Evolutionary conservation across 345 rosid genomes (phyloP).

Genomic region (Citrus reticulata): DNA sequence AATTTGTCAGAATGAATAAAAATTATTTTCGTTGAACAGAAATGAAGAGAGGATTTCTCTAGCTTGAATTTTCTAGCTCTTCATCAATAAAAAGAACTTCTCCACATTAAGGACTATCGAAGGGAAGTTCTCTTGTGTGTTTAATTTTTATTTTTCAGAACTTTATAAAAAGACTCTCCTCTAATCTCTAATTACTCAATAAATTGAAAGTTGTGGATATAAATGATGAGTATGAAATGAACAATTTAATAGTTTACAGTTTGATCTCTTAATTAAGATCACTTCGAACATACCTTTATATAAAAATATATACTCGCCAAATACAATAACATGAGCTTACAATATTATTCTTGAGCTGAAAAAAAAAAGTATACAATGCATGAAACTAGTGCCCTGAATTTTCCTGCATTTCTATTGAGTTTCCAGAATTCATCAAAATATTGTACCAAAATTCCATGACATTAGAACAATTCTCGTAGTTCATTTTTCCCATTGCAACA

Average conservation of each 20-base stretch:
- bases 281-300: neutral
- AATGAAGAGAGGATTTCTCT: too few species aligned
- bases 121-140: too few species aligned
- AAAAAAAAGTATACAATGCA: neutral
- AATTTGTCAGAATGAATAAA: too few species aligned
- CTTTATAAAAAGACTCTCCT: too few species aligned
- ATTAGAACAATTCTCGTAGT: neutral
- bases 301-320: neutral
- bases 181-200: too few species aligned
- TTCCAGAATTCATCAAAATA: constrained; percentile 15
- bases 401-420: constrained; percentile 4
- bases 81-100: too few species aligned
- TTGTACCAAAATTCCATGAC: constrained; percentile 19
- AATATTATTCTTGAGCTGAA: neutral
- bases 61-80: too few species aligned
- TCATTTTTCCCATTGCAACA: neutral
- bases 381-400: too few species aligned
- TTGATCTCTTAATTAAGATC: neutral
- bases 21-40: too few species aligned
- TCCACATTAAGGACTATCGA: too few species aligned
- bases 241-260: neutral
- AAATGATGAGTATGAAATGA: neutral
- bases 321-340: neutral
- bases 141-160: too few species aligned
- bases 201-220: too few species aligned